Percentiles rank a stretch among this genome's conserved stretches.
Evolutionary conservation across 441 rosid genomes (phyloP).

Genomic region (Populus hybrid): DNA sequence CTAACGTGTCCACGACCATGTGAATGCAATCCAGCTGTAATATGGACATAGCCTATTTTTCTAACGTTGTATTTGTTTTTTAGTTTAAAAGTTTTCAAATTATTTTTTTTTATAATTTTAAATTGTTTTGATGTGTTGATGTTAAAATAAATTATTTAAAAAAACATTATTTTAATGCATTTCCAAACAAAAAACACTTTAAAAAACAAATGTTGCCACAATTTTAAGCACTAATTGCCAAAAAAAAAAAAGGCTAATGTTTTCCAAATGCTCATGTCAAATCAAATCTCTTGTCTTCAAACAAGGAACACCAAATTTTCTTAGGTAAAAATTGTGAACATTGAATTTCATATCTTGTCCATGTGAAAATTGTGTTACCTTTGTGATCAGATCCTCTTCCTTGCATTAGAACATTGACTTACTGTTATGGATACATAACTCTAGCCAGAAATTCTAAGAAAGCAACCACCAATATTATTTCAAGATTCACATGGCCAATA

Average conservation of each 20-base stretch:
- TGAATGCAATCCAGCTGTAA: background rate
- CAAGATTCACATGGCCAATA: background rate
- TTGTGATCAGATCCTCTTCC: background rate
- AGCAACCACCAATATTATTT: background rate
- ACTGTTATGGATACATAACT: background rate
- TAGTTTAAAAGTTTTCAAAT: no score
- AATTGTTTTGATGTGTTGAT: no score
- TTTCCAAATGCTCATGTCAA: background rate
- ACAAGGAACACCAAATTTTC: background rate
- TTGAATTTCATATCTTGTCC: background rate
- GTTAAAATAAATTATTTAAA: no score
- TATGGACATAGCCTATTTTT: no score
- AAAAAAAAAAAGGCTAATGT: background rate
- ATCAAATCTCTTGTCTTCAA: background rate
- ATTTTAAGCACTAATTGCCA: no score
- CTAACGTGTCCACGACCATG: background rate
- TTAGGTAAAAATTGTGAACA: background rate
- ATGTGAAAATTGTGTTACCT: background rate
- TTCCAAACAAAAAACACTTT: no score
- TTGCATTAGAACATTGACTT: background rate
- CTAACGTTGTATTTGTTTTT: no score
- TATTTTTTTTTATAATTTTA: no score
- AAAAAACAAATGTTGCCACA: fast-evolving
- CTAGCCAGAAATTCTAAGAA: background rate
- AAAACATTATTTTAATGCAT: no score